Conservation (phyloP, 257 asterid species). For the Capsicum chinense region DNA sequence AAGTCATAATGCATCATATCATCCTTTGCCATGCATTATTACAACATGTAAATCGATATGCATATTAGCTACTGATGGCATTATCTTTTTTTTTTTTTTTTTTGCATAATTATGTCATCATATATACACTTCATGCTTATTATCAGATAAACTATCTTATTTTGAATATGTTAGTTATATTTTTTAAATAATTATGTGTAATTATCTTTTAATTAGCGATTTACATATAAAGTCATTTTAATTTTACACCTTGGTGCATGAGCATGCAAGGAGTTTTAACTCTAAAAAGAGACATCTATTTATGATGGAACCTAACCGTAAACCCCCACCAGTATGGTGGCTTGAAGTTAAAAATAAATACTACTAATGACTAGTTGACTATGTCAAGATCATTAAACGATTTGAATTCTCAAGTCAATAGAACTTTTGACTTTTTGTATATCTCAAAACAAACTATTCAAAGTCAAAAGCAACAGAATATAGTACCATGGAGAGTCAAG, state of each 20-base stretch:
- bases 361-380: too few relatives aligned
- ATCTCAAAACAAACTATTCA: not conserved
- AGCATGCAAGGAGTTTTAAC: not conserved
- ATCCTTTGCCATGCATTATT: not conserved
- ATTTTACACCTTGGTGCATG: not conserved
- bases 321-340: too few relatives aligned
- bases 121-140: not conserved
- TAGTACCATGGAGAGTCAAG: not conserved
- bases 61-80: not conserved
- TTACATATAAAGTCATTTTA: not conserved
- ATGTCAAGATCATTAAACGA: not conserved
- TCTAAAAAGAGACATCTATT: not conserved
- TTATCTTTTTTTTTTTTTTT: not conserved
- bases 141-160: not conserved
- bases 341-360: too few relatives aligned
- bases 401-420: constrained; percentile 3
- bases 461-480: constrained; percentile 25
- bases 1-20: too few relatives aligned
- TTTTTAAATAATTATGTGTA: not conserved
- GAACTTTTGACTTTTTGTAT: not conserved
- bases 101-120: not conserved
- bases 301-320: not conserved
- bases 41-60: not conserved
- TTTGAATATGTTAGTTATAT: not conserved
- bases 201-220: not conserved